Percentiles rank a stretch among this genome's conserved stretches.
These are phyloP conservation scores for Thalassiosira livingstoniorum DNA, from an alignment of 352 stramenopile genomes.

Conservation along the genomic window DNA sequence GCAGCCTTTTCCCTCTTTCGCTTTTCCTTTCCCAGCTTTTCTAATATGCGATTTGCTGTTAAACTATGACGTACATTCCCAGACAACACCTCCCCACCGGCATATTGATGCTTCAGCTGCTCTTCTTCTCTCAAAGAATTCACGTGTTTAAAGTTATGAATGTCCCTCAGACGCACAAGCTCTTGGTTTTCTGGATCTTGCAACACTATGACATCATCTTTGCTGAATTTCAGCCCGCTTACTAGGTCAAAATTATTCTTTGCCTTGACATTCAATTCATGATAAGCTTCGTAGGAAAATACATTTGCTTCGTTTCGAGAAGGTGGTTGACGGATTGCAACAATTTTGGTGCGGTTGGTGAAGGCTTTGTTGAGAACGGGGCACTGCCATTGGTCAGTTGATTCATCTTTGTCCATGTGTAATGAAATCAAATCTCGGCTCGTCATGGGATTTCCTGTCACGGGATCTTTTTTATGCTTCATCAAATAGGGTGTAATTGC, in stretches of 20 bases:
- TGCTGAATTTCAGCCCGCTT: slow-evolving; percentile 88
- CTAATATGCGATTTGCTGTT: slow-evolving; percentile 80
- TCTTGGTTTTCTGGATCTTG: slow-evolving; percentile 91
- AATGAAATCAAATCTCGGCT: slow-evolving; percentile 94
- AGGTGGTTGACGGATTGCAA: slow-evolving; percentile 80
- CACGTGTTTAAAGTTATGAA: slow-evolving; percentile 98
- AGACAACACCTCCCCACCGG: not conserved
- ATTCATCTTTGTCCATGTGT: slow-evolving; percentile 87
- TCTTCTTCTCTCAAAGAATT: slow-evolving; percentile 85
- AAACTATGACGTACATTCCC: slow-evolving; percentile 75
- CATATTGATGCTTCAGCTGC: slow-evolving; percentile 78
- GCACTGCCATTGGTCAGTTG: slow-evolving; percentile 88
- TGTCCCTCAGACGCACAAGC: slow-evolving; percentile 91
- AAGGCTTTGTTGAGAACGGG: slow-evolving; percentile 97
- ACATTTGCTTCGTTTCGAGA: slow-evolving; percentile 90
- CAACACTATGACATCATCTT: slow-evolving; percentile 92
- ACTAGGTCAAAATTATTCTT: slow-evolving; percentile 98
- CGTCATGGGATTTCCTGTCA: slow-evolving; percentile 91
- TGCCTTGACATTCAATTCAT: slow-evolving; percentile 98
- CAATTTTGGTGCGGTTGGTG: slow-evolving; percentile 87
- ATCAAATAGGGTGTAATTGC: slow-evolving; percentile 96
- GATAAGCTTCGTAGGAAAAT: slow-evolving; percentile 95
- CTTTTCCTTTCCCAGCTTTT: slow-evolving; percentile 80
- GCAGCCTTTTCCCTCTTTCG: slow-evolving; percentile 62
- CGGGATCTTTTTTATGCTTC: slow-evolving; percentile 93